Conservation (phyloP, 176 grass and related monocot genomes). For the Pharus latifolius region DNA sequence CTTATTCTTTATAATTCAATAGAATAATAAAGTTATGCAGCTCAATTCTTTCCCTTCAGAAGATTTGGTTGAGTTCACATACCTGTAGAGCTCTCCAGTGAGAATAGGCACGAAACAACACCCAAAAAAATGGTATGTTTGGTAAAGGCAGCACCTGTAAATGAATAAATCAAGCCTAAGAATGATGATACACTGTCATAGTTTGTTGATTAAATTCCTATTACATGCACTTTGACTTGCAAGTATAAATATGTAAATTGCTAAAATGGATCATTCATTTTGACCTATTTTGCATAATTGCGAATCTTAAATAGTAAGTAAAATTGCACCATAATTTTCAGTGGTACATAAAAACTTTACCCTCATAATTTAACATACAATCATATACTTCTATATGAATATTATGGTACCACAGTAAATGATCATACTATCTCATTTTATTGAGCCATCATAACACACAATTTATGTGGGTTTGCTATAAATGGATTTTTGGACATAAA, state of each 20-base stretch:
- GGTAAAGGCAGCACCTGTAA: constrained; percentile 86
- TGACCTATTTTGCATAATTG: neutral
- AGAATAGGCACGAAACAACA: constrained; percentile 88
- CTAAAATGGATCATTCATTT: neutral
- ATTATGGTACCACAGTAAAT: neutral
- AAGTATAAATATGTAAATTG: neutral
- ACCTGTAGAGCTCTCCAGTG: constrained; percentile 98
- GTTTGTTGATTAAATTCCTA: neutral
- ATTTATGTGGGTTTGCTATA: too few relatives aligned
- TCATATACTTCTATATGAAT: neutral
- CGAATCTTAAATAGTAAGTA: neutral
- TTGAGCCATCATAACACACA: neutral
- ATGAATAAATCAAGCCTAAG: constrained; percentile 1
- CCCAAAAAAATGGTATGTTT: constrained; percentile 92
- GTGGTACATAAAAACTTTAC: too few relatives aligned
- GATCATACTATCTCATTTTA: neutral
- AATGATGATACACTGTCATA: constrained; percentile 2
- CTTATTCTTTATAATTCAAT: neutral
- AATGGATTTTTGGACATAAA: too few relatives aligned
- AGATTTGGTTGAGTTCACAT: neutral
- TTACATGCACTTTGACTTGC: neutral
- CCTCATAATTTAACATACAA: constrained; percentile 5
- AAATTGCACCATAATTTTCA: too few relatives aligned
- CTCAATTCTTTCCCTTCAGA: neutral
- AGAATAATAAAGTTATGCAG: neutral